A percentile compares a stretch with the other conserved stretches of the same genome.
phyloP scores from a whole-genome alignment of 306 rosid genomes.

The Fagus crenata region DNA sequence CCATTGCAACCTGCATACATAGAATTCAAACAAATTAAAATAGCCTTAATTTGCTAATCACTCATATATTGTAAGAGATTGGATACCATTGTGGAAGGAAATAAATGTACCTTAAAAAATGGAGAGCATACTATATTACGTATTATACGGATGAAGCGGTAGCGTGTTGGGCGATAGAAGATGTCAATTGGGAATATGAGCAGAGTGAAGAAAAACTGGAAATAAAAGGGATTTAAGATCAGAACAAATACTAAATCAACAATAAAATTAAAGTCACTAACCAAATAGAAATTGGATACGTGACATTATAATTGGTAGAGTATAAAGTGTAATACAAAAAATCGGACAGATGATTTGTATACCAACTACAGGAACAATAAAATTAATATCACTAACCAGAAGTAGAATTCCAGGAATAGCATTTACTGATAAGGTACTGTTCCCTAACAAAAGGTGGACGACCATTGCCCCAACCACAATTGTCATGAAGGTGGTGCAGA shows the following conservation, averaged over 20 bases:
- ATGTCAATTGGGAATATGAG: conserved; percentile 80
- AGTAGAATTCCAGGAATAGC: conserved; percentile 80
- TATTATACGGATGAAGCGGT: conserved; percentile 65
- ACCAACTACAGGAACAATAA: no score
- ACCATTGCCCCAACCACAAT: conserved; percentile 84
- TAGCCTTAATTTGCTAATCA: conserved; percentile 9
- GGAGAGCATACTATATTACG: conserved; percentile 85
- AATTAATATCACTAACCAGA: conserved; percentile 47
- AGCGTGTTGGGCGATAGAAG: conserved; percentile 84
- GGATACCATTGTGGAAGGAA: not conserved
- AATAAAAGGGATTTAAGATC: conserved; percentile 12
- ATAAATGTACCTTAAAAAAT: conserved; percentile 63
- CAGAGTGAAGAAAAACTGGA: conserved; percentile 53
- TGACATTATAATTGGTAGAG: no score
- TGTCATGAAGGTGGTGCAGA: conserved; percentile 86
- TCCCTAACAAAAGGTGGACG: conserved; percentile 69
- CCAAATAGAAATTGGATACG: no score
- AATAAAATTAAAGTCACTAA: no score
- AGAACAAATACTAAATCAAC: conserved; percentile 11
- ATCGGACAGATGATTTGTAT: no score
- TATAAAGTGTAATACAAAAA: no score
- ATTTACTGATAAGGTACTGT: conserved; percentile 65
- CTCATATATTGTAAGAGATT: not conserved
- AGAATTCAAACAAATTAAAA: not conserved
- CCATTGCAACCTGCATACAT: conserved; percentile 62